Evolutionary conservation across 2,329 filamentous ascomycete species (phyloP).

Genomic region (Fusarium transvaalense): DNA sequence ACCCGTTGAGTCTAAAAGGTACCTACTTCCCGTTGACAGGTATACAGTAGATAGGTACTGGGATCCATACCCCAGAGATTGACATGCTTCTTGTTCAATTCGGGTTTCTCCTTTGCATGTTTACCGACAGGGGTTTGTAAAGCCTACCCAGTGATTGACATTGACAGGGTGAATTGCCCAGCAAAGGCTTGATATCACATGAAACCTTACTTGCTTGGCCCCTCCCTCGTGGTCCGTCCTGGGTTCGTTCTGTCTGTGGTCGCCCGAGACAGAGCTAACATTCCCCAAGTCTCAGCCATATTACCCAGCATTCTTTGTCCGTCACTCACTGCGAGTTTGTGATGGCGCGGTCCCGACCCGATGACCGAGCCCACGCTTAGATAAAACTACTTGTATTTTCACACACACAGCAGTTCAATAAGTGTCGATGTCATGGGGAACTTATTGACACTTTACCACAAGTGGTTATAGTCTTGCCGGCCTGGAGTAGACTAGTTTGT

Average conservation of each 20-base stretch:
- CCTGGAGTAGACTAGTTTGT: neutral
- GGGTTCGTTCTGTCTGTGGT: neutral
- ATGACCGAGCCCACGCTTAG: constrained; percentile 13
- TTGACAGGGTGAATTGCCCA: constrained; percentile 16
- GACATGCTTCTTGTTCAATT: neutral
- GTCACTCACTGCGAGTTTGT: neutral
- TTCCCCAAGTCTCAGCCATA: constrained; percentile 17
- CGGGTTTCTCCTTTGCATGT: constrained; percentile 7
- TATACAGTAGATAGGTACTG: constrained; percentile 1
- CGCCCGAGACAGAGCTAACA: constrained; percentile 37
- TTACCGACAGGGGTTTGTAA: constrained; percentile 11
- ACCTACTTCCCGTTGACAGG: constrained; percentile 1
- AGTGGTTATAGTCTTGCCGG: constrained; percentile 8
- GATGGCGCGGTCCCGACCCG: constrained; percentile 22
- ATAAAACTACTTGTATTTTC: neutral
- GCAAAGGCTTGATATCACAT: constrained; percentile 6
- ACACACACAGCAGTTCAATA: neutral
- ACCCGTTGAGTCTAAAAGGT: constrained; percentile 21
- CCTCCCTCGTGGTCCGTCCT: neutral
- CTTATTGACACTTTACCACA: constrained; percentile 20
- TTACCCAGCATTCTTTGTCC: constrained; percentile 33
- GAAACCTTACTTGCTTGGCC: constrained; percentile 27
- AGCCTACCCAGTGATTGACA: neutral
- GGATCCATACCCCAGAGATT: constrained; percentile 9
- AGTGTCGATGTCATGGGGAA: constrained; percentile 19